Base-by-base conservation (phyloP, 164 flowering plant species). In the Cinnamomum chago region DNA sequence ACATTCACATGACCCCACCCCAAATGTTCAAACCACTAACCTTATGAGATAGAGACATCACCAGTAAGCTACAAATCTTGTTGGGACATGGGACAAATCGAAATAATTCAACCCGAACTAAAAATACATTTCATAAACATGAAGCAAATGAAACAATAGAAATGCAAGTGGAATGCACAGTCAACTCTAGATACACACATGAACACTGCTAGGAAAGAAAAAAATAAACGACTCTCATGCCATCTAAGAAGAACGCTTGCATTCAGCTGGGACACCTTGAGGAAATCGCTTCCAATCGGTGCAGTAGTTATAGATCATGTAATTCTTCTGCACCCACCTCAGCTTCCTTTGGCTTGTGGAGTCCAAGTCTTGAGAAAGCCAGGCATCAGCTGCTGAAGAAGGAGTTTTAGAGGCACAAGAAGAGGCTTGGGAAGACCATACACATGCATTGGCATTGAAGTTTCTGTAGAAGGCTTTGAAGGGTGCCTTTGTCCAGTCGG, bases 401-500 rank as follows among this genome's bases (percentile, higher is more conserved):
- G 70, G 50, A 28, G 47, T 11, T 5, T 33, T 28, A 13, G 70
- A 67, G 0, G 20, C 2, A 67, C 74, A 72, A 30, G 66, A 62
- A 33, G 74, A 62, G 20, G 28, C 24, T 24, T 35, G 5, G 18
- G 74, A 62, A 60, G 55, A 28, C 27, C 67, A 72, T 15, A 40
- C 51, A 30, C 75, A 73, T 14, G 50, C 58, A n/a, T 23, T 15
- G 2, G 62, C 75, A 4, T 90, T 92, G 68, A 92, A 94, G 78
- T 92, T 95, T 74, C 79, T 92, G 86, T 88, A 92, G 76, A 87
- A 90, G 3, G 98, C 88, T 22, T 70, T 83, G 83, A 94, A 94
- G 2, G 98, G 98, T 17, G 97, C 96, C 73, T 89, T 90, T 77
- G 82, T 82, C 98, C 98, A 94, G 75, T 94, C 83, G 11, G 89